Evolutionary conservation across 2,329 filamentous ascomycete genomes (phyloP), one percentile per base, ranked within the genome.

Genomic region (Aspergillus sp.): DNA sequence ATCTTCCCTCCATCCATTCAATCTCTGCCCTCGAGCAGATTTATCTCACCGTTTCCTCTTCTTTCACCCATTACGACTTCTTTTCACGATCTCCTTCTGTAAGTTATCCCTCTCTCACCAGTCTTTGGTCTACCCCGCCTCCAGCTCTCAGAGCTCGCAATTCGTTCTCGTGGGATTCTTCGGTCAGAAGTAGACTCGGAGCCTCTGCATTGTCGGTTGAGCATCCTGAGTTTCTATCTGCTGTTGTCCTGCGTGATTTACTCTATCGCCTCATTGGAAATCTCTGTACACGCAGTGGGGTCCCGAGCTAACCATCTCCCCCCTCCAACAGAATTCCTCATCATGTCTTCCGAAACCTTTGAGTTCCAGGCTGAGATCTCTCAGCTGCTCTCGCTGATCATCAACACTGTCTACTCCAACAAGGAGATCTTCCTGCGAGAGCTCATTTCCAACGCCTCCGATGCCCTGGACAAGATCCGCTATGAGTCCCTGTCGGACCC

Each of bases 321-420:
- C 13, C 36, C 32, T 29, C 14, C 16, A 41, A 50, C 25, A 60
- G 55, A 60, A 64, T 57, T 43, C 52, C 43, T 62, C 66, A 89
- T 76, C 76, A 96, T 96, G 90, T 79, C 91, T 78, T 69, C 75
- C 64, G 92, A 97, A 84, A 97, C 92, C 67, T 99, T 99, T 82
- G 93, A 97, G 88, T 99, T 97, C 84, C 94, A 99, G 88, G 94
- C 94, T 88, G 94, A 99, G 89, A 99, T 99, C 76, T 97, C 93
- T 89, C 94, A 99, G 90, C 90, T 99, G 65, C 89, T 99, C 75
- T 91, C 88, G 67, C 89, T 99, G 76, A 99, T 99, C 81, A 99
- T 99, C 86, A 99, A 99, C 89, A 97, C 94, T 65, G 94, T 99
- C 82, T 99, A 97, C 86, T 97, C 92, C 69, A 99, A 99, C 88